Base-by-base conservation (phyloP, 1,284 basidiomycete species). In the Fistulinella staudtii region DNA sequence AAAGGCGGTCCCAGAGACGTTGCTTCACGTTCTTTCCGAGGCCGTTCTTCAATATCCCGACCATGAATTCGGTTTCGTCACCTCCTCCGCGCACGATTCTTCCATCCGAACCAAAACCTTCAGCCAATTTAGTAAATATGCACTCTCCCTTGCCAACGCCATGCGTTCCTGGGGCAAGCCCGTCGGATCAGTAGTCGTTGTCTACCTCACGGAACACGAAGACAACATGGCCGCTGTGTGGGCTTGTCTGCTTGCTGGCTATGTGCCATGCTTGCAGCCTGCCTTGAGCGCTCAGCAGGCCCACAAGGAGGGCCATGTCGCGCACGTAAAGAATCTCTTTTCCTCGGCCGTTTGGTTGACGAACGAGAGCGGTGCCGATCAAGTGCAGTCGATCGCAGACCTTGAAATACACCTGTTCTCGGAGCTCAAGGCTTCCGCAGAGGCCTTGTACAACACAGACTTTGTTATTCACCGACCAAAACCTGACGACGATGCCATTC, bases 181-280 rank as follows among this genome's bases (percentile, higher is more conserved):
- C 15, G 5, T 45, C 1, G 64, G 64, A 2, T 65, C 64, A 3
- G 24, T 63, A n/a, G 11, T 65, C 7, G 46, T 63, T 6, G 49
- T 61, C 7, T 65, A 65, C 39, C 46, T 61, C 9, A 61, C 58
- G 2, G 61, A 61, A 17, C 63, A 65, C 24, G 61, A 64, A 33
- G 60, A 61, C 33, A 65, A 65, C 27, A 61, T 65, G 59, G 53
- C 53, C 4, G 61, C 60, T 7, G 46, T 61, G n/a, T 61, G 63
- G 63, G 61, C 61, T 2, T 63, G 63, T 41, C 47, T 61, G 2
- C 46, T 61, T 21, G 60, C 58, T 5, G 59, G 62, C 20, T 60
- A 50, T 39, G 47, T 65, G 1, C 59, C 63, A 11, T 61, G 63
- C 46, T 37, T 61, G 47, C 63, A 64, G 31, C 63, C 63, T 10